phyloP scores from a whole-genome alignment of 192 early-diverging fungal species.

The Entomortierella parvispora region DNA sequence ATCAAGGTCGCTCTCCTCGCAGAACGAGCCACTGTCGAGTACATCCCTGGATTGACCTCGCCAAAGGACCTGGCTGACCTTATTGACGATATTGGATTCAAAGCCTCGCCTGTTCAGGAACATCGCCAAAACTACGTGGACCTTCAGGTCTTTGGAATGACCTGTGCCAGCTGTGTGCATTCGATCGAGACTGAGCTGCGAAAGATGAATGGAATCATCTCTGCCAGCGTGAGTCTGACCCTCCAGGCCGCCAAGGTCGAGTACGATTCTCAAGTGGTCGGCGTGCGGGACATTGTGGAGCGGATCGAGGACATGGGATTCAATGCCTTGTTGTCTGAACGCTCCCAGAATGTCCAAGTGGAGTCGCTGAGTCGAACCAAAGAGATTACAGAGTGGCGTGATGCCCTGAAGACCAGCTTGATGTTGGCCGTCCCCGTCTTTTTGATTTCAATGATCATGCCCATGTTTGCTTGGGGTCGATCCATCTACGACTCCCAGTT shows the following conservation, averaged over 20 bases:
- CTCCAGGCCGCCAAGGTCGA: slow-evolving; percentile 79
- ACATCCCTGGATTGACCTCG: slow-evolving; percentile 59
- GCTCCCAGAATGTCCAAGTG: slow-evolving; percentile 76
- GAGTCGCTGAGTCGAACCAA: slow-evolving; percentile 88
- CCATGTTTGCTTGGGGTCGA: slow-evolving; percentile 54
- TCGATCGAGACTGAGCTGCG: slow-evolving; percentile 77
- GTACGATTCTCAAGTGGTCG: slow-evolving; percentile 69
- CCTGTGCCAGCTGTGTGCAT: slow-evolving; percentile 81
- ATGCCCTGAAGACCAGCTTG: slow-evolving; percentile 71
- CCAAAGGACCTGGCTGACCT: slow-evolving; percentile 65
- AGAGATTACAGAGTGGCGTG: slow-evolving; percentile 87
- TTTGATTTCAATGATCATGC: slow-evolving; percentile 80
- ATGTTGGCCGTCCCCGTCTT: slow-evolving; percentile 86
- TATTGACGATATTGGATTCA: slow-evolving; percentile 80
- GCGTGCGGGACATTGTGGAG: slow-evolving; percentile 83
- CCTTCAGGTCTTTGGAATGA: slow-evolving; percentile 97
- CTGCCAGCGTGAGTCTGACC: slow-evolving; percentile 80
- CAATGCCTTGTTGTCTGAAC: slow-evolving; percentile 74
- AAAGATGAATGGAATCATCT: slow-evolving; percentile 67
- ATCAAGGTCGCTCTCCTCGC: slow-evolving; percentile 89
- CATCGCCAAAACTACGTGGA: slow-evolving; percentile 61
- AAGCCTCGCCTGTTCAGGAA: slow-evolving; percentile 67
- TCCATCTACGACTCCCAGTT: slow-evolving; percentile 51
- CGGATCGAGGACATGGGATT: slow-evolving; percentile 86
- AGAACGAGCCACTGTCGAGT: slow-evolving; percentile 80